These are phyloP conservation scores for Colletotrichum karsti DNA, from an alignment of 2,329 filamentous ascomycete genomes.

Conservation along the genomic window DNA sequence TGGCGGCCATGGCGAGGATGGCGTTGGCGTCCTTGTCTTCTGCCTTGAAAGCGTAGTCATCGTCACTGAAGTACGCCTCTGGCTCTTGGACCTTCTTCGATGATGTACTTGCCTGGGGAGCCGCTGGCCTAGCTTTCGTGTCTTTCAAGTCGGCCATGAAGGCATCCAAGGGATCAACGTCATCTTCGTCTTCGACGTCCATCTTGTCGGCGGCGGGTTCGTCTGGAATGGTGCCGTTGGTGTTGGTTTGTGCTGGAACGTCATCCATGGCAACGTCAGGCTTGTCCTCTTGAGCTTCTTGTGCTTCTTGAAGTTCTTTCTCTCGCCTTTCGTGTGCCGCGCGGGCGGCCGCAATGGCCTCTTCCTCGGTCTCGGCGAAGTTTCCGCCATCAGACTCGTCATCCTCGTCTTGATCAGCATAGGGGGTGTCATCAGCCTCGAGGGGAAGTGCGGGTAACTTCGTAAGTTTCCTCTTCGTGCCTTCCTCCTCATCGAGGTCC, in stretches of 20 bases:
- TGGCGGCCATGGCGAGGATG: slow-evolving; percentile 64
- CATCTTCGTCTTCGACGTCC: slow-evolving; percentile 65
- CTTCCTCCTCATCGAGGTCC: slow-evolving; percentile 89
- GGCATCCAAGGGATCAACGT: slow-evolving; percentile 92
- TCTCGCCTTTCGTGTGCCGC: slow-evolving; percentile 87
- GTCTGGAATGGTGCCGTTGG: slow-evolving; percentile 34
- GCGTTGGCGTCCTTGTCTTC: slow-evolving; percentile 57
- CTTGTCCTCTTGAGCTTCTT: slow-evolving; percentile 58
- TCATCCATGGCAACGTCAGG: slow-evolving; percentile 24
- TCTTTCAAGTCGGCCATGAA: slow-evolving; percentile 83
- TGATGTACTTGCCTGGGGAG: slow-evolving; percentile 35
- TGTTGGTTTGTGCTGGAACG: slow-evolving; percentile 32
- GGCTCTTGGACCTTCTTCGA: slow-evolving; percentile 71
- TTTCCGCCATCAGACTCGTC: slow-evolving; percentile 79
- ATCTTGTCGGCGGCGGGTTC: slow-evolving; percentile 51
- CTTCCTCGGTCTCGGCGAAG: slow-evolving; percentile 86
- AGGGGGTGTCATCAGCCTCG: slow-evolving; percentile 68
- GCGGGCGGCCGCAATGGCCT: slow-evolving; percentile 84
- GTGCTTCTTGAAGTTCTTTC: slow-evolving; percentile 59
- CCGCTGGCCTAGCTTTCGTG: slow-evolving; percentile 38
- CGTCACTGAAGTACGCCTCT: slow-evolving; percentile 88
- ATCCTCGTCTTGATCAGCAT: slow-evolving; percentile 71
- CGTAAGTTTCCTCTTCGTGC: slow-evolving; percentile 85
- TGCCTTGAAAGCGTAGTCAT: slow-evolving; percentile 70
- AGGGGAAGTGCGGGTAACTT: slow-evolving; percentile 84